These are phyloP conservation scores for Calocera viscosa DNA, from an alignment of 768 basidiomycete species.

Conservation along the genomic window DNA sequence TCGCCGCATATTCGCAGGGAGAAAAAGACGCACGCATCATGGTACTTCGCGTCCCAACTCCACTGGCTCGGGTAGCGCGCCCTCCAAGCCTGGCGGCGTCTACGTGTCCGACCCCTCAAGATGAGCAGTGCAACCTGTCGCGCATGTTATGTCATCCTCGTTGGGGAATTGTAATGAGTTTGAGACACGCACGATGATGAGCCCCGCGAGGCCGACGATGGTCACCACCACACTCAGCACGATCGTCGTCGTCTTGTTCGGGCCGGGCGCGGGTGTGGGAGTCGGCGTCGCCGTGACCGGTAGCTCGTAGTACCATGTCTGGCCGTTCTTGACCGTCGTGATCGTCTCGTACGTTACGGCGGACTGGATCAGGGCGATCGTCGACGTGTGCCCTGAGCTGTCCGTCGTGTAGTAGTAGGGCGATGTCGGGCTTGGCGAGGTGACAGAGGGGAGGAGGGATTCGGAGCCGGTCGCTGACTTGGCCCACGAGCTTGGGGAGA, in stretches of 20 bases:
- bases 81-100: not conserved
- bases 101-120: not conserved
- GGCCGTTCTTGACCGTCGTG: not conserved
- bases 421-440: not conserved
- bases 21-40: not conserved
- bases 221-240: not conserved
- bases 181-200: not conserved
- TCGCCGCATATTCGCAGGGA: not conserved
- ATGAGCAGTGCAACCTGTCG: not conserved
- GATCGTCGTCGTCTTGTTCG: not conserved
- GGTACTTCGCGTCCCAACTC: slow-evolving; percentile 6
- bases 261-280: not conserved
- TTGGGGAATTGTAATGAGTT: not conserved
- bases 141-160: not conserved
- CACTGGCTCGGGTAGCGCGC: slow-evolving; percentile 3
- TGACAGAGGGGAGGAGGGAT: not conserved
- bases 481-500: not conserved
- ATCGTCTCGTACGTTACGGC: not conserved
- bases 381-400: not conserved
- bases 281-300: not conserved
- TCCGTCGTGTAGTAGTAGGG: not conserved
- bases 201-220: not conserved
- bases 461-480: not conserved
- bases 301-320: not conserved
- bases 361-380: not conserved